Base-by-base conservation (phyloP, 306 rosid genomes). In the Hippophae rhamnoides region DNA sequence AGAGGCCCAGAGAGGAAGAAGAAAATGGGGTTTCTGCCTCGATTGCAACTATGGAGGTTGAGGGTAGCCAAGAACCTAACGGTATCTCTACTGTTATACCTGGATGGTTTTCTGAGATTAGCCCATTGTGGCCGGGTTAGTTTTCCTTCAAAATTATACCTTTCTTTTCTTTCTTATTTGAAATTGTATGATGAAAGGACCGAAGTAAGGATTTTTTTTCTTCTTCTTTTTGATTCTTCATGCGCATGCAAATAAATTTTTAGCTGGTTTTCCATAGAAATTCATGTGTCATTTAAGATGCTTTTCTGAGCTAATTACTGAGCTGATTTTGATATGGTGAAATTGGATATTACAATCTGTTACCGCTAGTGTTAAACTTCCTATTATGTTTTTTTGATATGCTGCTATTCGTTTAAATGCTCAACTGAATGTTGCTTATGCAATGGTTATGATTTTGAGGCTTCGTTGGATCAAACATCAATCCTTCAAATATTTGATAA, bases 61-160 rank as follows among this genome's bases (percentile, higher is more conserved):
- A 69, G 26, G 79, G 59, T 41, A 26, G 5, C 40, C 70, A 72
- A n/a, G 71, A 52, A 12, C 64, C 86, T 9, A 67, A 72, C 26
- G 72, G 72, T 13, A 55, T 85, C 50, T 82, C 95, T 2, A 25
- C 86, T 40, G 85, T 92, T 44, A 88, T 88, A 67, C 96, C 97
- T 57, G 95, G 99, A 7, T 92, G 99, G 99, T 92, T 92, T 75
- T 92, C 99, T 8, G 97, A 92, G 81, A 78, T 92, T 53, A 92
- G 99, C 83, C 89, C 96, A 88, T 80, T 88, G 97, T 92, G 99
- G 99, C 99, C 99, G 7, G 99, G 99, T 92, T 60, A 25, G 93
- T 70, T 75, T 54, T 69, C 10, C 46, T 31, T 64, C 44, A 3
- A 18, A 11, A 2, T 41, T 50, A 43, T 52, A 11, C 47, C 12